phyloP scores from a whole-genome alignment of 345 rosid genomes.

The Noccaea caerulescens region DNA sequence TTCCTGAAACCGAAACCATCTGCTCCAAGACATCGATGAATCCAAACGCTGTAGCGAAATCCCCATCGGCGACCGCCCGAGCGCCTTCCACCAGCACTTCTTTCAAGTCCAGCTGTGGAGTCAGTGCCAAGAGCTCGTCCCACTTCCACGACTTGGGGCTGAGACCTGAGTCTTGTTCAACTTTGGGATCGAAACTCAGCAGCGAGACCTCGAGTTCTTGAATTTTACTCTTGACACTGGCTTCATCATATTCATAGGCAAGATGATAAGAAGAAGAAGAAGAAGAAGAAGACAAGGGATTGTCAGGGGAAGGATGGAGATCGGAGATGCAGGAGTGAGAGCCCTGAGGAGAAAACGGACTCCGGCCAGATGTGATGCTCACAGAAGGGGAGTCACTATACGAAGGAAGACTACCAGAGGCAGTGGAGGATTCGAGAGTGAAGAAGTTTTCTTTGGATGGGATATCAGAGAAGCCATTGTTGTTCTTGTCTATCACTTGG shows the following conservation, averaged over 20 bases:
- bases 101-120: conserved; percentile 65
- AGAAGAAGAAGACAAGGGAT: too few relatives aligned
- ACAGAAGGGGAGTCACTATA: conserved; percentile 69
- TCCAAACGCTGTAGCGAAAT: conserved; percentile 54
- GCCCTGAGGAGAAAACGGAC: conserved; percentile 83
- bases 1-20: conserved; percentile 90
- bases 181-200: conserved; percentile 64
- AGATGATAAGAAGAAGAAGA: conserved; percentile 33
- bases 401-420: conserved; percentile 47
- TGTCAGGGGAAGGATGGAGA: conserved; percentile 65
- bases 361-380: conserved; percentile 65
- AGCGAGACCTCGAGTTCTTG: conserved; percentile 69
- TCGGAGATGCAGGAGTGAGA: conserved; percentile 81
- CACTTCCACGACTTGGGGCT: conserved; percentile 51
- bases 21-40: conserved; percentile 73
- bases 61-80: conserved; percentile 57
- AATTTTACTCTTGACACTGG: conserved; percentile 61
- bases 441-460: conserved; percentile 60
- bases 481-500: conserved; percentile 50
- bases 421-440: conserved; percentile 84
- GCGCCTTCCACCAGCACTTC: conserved; percentile 71
- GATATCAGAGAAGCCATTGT: conserved; percentile 51
- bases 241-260: conserved; percentile 49
- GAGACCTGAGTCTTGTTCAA: conserved; percentile 53
- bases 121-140: conserved; percentile 53